Base-by-base conservation (phyloP, 2,329 filamentous ascomycete genomes). In the Biscogniauxia sp. region DNA sequence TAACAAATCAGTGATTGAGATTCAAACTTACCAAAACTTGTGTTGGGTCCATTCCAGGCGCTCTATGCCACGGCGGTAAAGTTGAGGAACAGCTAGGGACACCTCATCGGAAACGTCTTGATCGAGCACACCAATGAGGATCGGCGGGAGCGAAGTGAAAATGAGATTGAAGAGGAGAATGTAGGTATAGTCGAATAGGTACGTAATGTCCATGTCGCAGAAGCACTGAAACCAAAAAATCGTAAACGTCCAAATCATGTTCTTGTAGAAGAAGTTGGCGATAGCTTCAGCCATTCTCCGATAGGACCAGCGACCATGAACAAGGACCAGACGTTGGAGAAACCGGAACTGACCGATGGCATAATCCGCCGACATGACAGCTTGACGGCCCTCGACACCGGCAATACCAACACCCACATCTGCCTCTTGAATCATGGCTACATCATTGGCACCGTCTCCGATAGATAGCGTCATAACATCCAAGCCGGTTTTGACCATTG, bases 251-350 rank as follows among this genome's bases (percentile, higher is more conserved):
- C 95, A 99, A 56, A 98, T 90, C 77, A 99, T 90, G 80, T 98
- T 99, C 89, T 99, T 99, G 86, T 98, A 99, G 82, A 99, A 99
- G 83, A 99, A 99, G 76, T 99, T 99, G 75, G 93, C 92, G 71
- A 96, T 97, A 53, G 89, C 91, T 79, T 99, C 95, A 28, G 90
- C 92, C 74, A 99, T 80, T 69, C 95, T 88, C 57, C 94, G 87
- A 78, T 99, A 99, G n/a, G 93, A 97, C 92, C 93, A 97, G 61
- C 93, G 87, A 61, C 93, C 93, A 73, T 97, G 93, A 4, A 97
- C 93, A 20, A 97, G 84, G 28, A 97, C 85, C 62, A 97, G 81
- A 58, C 93, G 83, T 69, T 93, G 89, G 56, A 97, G 81, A 79
- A 91, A 97, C 50, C 92, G 86, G 80, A 97, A 97, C 76, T 97